A percentile compares a stretch with the other conserved stretches of the same genome.
Conservation (phyloP, 1,284 basidiomycete genomes). For the Trichosporon sp. region DNA sequence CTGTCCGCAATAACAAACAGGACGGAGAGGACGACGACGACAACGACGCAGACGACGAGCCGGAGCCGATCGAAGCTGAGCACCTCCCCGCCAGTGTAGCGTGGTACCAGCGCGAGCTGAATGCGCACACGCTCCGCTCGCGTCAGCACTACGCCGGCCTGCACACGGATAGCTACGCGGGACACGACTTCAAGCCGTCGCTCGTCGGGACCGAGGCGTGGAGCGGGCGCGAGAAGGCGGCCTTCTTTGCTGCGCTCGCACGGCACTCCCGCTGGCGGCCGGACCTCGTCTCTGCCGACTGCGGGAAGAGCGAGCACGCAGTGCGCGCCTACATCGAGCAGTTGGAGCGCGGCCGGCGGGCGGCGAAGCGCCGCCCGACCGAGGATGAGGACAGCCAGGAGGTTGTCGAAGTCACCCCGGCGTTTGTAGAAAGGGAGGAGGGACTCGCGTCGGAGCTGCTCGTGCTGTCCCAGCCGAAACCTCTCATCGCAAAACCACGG, state of each 20-base stretch:
- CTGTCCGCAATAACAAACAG: neutral
- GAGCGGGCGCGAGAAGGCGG: constrained; percentile 62
- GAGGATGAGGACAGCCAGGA: neutral
- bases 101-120: constrained; percentile 15
- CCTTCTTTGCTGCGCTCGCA: constrained; percentile 64
- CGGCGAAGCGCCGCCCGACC: neutral
- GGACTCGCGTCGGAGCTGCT: constrained; percentile 47
- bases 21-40: too few relatives aligned
- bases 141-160: neutral
- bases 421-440: constrained; percentile 63
- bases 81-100: neutral
- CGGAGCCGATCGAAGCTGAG: neutral
- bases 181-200: neutral
- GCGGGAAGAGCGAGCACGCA: constrained; percentile 59
- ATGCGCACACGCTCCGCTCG: neutral
- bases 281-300: constrained; percentile 63
- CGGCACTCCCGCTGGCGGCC: constrained; percentile 64
- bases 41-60: neutral
- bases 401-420: constrained; percentile 56
- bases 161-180: neutral
- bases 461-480: neutral
- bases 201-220: constrained; percentile 50
- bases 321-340: constrained; percentile 60
- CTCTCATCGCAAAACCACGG: neutral
- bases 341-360: constrained; percentile 41